Evolutionary conservation across 257 asterid genomes (phyloP).

Genomic region (Fraxinus excelsior): DNA sequence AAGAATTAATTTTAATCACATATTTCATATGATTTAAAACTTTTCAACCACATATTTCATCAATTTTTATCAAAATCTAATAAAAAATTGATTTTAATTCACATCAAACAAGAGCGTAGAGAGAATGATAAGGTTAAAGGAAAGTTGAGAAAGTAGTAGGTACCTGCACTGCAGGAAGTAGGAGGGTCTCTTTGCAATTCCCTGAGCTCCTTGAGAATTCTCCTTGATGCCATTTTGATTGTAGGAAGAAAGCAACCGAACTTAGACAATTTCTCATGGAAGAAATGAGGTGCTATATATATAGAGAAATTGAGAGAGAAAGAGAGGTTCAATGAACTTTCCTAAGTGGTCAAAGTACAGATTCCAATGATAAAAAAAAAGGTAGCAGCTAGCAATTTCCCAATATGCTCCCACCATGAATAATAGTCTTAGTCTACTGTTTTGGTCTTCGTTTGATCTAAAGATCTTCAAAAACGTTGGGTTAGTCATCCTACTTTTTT

Average conservation of each 20-base stretch:
- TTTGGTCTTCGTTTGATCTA: too few species aligned
- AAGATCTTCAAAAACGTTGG: too few species aligned
- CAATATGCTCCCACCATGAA: background rate
- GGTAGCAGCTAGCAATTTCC: too few species aligned
- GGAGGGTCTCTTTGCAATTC: conserved; percentile 95
- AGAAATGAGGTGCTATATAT: conserved; percentile 26
- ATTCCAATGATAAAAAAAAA: conserved; percentile 45
- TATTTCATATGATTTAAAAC: too few species aligned
- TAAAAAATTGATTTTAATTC: too few species aligned
- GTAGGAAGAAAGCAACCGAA: background rate
- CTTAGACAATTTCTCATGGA: background rate
- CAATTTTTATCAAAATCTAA: too few species aligned
- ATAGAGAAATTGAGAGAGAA: background rate
- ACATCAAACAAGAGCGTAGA: too few species aligned
- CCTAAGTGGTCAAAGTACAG: conserved; percentile 31
- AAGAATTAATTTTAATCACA: too few species aligned
- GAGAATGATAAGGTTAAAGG: background rate
- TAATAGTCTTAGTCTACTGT: too few species aligned
- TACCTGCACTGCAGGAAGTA: conserved; percentile 92
- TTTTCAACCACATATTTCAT: too few species aligned
- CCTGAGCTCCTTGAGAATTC: conserved; percentile 79
- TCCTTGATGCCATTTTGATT: conserved; percentile 68
- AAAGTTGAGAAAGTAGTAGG: too few species aligned
- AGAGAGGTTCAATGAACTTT: conserved; percentile 1
- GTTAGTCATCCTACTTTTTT: too few species aligned